Evolutionary conservation across 495 filamentous ascomycete genomes (phyloP).

Genomic region (Xeromyces bisporus): DNA sequence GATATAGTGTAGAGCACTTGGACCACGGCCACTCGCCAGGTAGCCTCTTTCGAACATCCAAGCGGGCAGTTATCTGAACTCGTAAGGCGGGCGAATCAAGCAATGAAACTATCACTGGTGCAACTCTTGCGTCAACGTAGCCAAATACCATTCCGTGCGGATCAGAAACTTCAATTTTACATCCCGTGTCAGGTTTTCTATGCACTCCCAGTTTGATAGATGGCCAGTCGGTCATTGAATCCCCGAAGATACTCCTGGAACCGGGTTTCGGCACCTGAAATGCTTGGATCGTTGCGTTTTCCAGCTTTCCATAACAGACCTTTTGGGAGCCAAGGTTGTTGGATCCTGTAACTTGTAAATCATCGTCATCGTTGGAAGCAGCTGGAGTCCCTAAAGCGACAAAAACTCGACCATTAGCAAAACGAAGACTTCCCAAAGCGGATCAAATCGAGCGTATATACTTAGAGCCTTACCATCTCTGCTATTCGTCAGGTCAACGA

Average conservation of each 20-base stretch:
- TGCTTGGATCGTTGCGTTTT: slow-evolving; percentile 50
- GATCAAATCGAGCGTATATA: not conserved
- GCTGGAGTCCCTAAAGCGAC: slow-evolving; percentile 8
- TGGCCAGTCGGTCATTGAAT: slow-evolving; percentile 39
- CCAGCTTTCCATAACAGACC: slow-evolving; percentile 74
- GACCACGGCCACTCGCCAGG: slow-evolving; percentile 39
- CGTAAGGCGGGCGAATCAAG: slow-evolving; percentile 43
- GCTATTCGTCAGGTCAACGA: slow-evolving; percentile 53
- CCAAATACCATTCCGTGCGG: slow-evolving; percentile 54
- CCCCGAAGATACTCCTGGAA: slow-evolving; percentile 29
- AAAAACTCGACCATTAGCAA: not conserved
- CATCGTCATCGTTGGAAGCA: slow-evolving; percentile 22
- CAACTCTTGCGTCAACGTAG: slow-evolving; percentile 49
- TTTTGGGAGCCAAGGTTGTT: slow-evolving; percentile 35
- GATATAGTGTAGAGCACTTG: slow-evolving; percentile 31
- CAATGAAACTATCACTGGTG: slow-evolving; percentile 48
- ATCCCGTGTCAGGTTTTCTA: slow-evolving; percentile 34
- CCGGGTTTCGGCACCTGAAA: slow-evolving; percentile 48
- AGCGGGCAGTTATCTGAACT: slow-evolving; percentile 49
- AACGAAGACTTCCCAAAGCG: not conserved
- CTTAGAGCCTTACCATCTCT: slow-evolving; percentile 3
- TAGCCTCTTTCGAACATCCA: slow-evolving; percentile 42
- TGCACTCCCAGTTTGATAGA: slow-evolving; percentile 52
- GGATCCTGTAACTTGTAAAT: slow-evolving; percentile 26
- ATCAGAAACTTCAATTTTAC: slow-evolving; percentile 52